Conservation (phyloP, 2,329 filamentous ascomycete genomes). For the Phoma sp. region DNA sequence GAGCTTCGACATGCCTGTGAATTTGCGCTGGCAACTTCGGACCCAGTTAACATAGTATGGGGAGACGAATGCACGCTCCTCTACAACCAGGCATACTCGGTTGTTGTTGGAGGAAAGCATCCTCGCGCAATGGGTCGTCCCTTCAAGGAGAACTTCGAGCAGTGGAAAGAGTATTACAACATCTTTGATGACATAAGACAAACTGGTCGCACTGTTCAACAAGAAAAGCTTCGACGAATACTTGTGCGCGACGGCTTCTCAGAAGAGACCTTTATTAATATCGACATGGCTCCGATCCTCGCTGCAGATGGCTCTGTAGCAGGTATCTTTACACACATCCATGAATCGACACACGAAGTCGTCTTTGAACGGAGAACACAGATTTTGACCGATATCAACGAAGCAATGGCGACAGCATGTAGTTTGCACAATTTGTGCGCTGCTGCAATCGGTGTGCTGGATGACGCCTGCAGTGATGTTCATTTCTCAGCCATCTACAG, state of each 20-base stretch:
- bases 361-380: conserved; percentile 80
- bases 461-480: neutral
- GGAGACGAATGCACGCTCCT: conserved; percentile 70
- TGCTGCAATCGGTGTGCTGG: neutral
- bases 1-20: conserved; percentile 79
- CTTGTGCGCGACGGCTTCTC: conserved; percentile 70
- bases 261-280: conserved; percentile 83
- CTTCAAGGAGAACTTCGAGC: conserved; percentile 71
- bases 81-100: conserved; percentile 70
- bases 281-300: conserved; percentile 77
- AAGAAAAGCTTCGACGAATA: conserved; percentile 78
- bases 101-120: conserved; percentile 75
- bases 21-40: conserved; percentile 65
- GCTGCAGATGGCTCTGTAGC: conserved; percentile 74
- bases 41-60: conserved; percentile 77
- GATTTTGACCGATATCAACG: conserved; percentile 48
- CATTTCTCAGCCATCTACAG: conserved; percentile 13
- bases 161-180: conserved; percentile 72
- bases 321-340: conserved; percentile 77
- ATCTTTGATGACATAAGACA: conserved; percentile 69
- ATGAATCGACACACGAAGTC: conserved; percentile 79
- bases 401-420: conserved; percentile 9
- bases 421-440: conserved; percentile 1
- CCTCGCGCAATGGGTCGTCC: conserved; percentile 74
- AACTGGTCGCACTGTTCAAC: conserved; percentile 79